Percentiles rank a stretch among this genome's conserved stretches.
Conservation (phyloP, 768 basidiomycete species). For the Podaxis sp. region DNA sequence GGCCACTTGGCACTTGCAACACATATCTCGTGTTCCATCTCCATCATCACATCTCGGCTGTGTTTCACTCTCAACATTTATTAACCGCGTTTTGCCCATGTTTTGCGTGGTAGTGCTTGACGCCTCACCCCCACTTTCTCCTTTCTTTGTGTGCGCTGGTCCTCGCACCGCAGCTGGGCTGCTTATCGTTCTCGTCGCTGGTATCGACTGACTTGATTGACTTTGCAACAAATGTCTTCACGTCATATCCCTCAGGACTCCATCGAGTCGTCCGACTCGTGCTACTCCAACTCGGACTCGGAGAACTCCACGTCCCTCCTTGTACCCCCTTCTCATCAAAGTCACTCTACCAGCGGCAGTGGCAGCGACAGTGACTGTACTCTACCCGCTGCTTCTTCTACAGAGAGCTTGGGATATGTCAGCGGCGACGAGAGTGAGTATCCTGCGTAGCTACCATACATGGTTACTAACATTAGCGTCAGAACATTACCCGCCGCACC, state of each 20-base stretch:
- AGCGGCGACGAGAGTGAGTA: constrained; percentile 8
- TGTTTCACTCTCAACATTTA: neutral
- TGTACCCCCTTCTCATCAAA: neutral
- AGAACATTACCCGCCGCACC: constrained; percentile 2
- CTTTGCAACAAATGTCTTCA: neutral
- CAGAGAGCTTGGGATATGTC: constrained; percentile 11
- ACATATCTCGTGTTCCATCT: constrained; percentile 4
- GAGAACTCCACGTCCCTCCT: constrained; percentile 1
- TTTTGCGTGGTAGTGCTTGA: neutral
- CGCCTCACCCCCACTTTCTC: neutral
- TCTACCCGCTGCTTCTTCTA: constrained; percentile 1
- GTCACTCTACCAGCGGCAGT: neutral
- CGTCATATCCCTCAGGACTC: constrained; percentile 5
- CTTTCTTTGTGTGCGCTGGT: constrained; percentile 3
- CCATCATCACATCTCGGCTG: neutral
- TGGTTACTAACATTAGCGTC: neutral
- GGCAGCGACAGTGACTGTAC: neutral
- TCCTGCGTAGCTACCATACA: neutral
- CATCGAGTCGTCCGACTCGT: neutral
- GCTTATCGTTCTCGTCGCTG: constrained; percentile 6
- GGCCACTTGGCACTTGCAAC: neutral
- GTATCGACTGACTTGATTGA: constrained; percentile 8
- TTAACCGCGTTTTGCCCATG: neutral
- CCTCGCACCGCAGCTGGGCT: constrained; percentile 11
- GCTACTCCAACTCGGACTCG: constrained; percentile 5